phyloP scores from a whole-genome alignment of 495 filamentous ascomycete genomes.

The Neurospora hispaniola region DNA sequence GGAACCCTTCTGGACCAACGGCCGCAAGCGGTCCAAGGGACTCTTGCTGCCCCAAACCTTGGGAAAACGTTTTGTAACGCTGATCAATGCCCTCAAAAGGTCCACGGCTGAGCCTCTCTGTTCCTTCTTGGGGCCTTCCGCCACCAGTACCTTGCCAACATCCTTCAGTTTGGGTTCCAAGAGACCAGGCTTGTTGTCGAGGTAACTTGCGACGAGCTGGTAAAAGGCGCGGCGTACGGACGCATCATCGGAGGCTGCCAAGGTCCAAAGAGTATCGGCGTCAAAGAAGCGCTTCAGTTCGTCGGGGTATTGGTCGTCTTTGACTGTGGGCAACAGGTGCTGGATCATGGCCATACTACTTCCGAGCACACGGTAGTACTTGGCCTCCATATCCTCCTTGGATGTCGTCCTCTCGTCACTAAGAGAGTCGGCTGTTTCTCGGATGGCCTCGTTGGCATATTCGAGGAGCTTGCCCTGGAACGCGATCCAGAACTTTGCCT shows the following conservation, averaged over 20 bases:
- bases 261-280: constrained; percentile 62
- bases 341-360: constrained; percentile 48
- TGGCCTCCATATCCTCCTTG: constrained; percentile 71
- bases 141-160: constrained; percentile 56
- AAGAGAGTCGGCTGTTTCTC: constrained; percentile 68
- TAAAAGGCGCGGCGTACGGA: constrained; percentile 62
- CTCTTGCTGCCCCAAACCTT: constrained; percentile 62
- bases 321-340: constrained; percentile 42
- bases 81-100: constrained; percentile 50
- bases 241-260: constrained; percentile 54
- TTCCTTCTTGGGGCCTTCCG: constrained; percentile 52
- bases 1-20: constrained; percentile 77
- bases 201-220: constrained; percentile 49
- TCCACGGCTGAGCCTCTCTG: constrained; percentile 67
- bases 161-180: constrained; percentile 42
- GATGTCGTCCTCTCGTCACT: constrained; percentile 81
- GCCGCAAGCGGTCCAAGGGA: constrained; percentile 48
- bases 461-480: constrained; percentile 68
- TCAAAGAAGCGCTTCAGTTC: constrained; percentile 46
- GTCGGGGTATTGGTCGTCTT: constrained; percentile 40
- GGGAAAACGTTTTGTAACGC: constrained; percentile 51
- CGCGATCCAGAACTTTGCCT: constrained; percentile 59
- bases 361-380: constrained; percentile 70
- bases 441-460: constrained; percentile 66
- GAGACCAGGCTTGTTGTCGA: constrained; percentile 44